Percentiles rank a stretch among this genome's conserved stretches.
Evolutionary conservation across 2,329 filamentous ascomycete species (phyloP).

Genomic region (Acrodontium crateriforme): DNA sequence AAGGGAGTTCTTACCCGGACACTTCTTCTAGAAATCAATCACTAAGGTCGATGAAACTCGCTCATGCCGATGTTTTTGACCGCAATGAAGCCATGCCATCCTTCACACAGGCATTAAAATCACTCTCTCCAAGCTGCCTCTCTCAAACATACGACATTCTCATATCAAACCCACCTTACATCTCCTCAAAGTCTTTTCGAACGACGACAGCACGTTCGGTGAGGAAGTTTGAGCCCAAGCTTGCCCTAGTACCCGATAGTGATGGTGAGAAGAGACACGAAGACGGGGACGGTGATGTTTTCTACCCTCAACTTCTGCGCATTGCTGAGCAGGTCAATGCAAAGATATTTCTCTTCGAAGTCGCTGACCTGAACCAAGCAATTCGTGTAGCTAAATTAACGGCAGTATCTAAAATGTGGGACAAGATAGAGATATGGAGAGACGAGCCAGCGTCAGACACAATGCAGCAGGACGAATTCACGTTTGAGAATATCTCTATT

Average conservation of each 20-base stretch:
- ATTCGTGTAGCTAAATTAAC: slow-evolving; percentile 44
- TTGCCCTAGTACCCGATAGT: slow-evolving; percentile 55
- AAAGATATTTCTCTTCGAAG: slow-evolving; percentile 51
- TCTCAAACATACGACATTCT: slow-evolving; percentile 42
- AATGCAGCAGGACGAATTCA: background rate
- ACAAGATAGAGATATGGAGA: slow-evolving; percentile 53
- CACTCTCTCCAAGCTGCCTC: background rate
- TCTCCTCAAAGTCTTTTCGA: slow-evolving; percentile 52
- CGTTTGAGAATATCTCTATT: too few species aligned
- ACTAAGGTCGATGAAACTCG: slow-evolving; percentile 17
- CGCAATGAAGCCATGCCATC: background rate
- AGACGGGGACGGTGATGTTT: slow-evolving; percentile 40
- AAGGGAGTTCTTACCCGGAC: background rate
- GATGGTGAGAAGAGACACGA: background rate
- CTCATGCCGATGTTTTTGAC: slow-evolving; percentile 22
- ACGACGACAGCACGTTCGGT: slow-evolving; percentile 58
- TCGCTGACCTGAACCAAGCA: slow-evolving; percentile 58
- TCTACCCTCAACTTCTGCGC: slow-evolving; percentile 53
- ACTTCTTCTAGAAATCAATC: background rate
- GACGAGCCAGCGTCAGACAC: too few species aligned
- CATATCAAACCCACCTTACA: slow-evolving; percentile 83
- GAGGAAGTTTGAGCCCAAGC: slow-evolving; percentile 62
- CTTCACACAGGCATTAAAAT: background rate
- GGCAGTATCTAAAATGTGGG: slow-evolving; percentile 19
- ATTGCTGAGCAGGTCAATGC: slow-evolving; percentile 38